phyloP scores from a whole-genome alignment of 2,329 filamentous ascomycete genomes.

The Xylariaceae sp. region DNA sequence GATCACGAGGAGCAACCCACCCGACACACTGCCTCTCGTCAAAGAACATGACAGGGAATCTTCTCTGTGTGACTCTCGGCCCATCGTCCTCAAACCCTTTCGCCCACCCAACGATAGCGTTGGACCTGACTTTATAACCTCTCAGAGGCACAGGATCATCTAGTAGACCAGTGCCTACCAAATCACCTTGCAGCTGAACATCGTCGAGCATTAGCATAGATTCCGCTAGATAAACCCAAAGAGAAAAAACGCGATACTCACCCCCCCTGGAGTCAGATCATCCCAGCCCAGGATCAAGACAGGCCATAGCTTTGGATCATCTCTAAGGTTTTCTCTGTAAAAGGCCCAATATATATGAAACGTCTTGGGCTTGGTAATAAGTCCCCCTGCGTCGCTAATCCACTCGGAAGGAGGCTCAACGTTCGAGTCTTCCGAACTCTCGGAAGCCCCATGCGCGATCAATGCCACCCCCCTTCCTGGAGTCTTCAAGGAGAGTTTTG shows the following conservation, averaged over 20 bases:
- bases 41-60: constrained; percentile 39
- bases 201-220: too few species aligned
- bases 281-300: constrained; percentile 37
- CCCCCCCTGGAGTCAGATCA: constrained; percentile 26
- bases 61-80: constrained; percentile 28
- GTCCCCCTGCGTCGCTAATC: background rate
- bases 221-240: too few species aligned
- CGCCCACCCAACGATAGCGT: constrained; percentile 34
- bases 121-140: constrained; percentile 32
- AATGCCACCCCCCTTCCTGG: constrained; percentile 5
- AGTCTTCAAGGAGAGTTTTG: background rate
- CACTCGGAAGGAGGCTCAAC: background rate
- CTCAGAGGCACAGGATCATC: constrained; percentile 23
- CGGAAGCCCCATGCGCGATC: constrained; percentile 1
- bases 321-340: constrained; percentile 24
- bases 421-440: background rate
- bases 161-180: constrained; percentile 31
- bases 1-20: constrained; percentile 21
- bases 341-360: constrained; percentile 34
- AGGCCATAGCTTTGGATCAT: constrained; percentile 22
- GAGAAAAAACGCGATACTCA: too few species aligned
- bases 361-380: constrained; percentile 22
- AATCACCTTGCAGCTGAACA: constrained; percentile 18
- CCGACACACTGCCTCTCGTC: constrained; percentile 25
- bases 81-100: constrained; percentile 35